Evolutionary conservation across 768 basidiomycete genomes (phyloP).

Genomic region (Pholiota molesta): DNA sequence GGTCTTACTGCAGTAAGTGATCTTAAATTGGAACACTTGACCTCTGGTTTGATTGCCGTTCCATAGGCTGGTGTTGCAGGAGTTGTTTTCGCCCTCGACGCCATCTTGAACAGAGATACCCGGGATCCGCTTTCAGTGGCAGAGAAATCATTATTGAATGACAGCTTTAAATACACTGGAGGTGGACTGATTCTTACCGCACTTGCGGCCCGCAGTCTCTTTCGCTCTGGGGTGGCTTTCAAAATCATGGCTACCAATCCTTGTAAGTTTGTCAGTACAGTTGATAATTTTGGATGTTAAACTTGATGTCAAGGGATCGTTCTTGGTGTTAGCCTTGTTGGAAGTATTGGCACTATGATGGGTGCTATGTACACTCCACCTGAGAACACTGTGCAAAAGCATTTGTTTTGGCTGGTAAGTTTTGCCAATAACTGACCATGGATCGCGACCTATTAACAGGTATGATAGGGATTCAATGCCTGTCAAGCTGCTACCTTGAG

Average conservation of each 20-base stretch:
- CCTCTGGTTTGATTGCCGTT: not conserved
- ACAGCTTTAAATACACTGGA: conserved; percentile 83
- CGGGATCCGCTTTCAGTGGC: conserved; percentile 62
- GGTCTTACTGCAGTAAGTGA: conserved; percentile 32
- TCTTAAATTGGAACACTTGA: conserved; percentile 15
- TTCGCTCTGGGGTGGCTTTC: conserved; percentile 66
- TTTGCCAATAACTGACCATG: not conserved
- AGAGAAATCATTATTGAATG: conserved; percentile 73
- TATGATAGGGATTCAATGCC: conserved; percentile 72
- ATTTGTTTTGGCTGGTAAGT: conserved; percentile 78
- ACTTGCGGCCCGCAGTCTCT: conserved; percentile 76
- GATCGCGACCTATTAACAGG: not conserved
- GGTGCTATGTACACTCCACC: conserved; percentile 79
- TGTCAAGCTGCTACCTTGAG: conserved; percentile 87
- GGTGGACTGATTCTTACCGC: conserved; percentile 80
- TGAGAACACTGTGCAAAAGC: conserved; percentile 75
- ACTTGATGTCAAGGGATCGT: conserved; percentile 64
- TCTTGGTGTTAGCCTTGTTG: conserved; percentile 77
- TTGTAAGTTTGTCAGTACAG: conserved; percentile 46
- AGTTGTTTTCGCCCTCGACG: conserved; percentile 63
- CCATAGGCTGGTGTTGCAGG: conserved; percentile 72
- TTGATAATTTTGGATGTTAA: not conserved
- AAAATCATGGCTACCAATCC: conserved; percentile 85
- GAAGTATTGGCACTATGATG: conserved; percentile 85
- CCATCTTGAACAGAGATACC: conserved; percentile 77